Base-by-base conservation (phyloP, 2,329 filamentous ascomycete species). In the Aspergillus fructus region DNA sequence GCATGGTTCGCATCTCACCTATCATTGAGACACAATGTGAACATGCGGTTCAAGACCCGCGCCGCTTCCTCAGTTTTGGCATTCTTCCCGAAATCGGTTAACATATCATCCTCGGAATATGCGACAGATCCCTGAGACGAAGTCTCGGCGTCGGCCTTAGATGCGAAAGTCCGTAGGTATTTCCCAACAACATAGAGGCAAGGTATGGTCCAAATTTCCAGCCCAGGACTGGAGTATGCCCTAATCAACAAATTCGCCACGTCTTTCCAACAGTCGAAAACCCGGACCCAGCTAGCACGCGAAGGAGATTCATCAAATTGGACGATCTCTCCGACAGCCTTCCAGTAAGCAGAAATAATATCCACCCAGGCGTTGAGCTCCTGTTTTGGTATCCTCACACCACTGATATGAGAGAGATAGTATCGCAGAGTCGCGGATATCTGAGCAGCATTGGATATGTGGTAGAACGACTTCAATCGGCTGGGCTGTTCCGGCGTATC, bases 191-290 rank as follows among this genome's bases (percentile, higher is more conserved):
- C 83, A 70, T 97, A 97, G 40, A 99, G 81, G 69, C 90, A 93
- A 3, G 94, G 93, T 51, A 99, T 86, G 0, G 92, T 94, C 93
- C 94, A 99, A 33, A 91, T 88, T 63, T 91, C 87, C 66, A 97
- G 91, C 3, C 85, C 83, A 55, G 82, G 80, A 63, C 84, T 88
- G 37, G 87, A 88, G 71, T 97, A 97, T 33, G 91, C 92, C 64
- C 91, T 85, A 57, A 93, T 87, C 40, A 97, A 79, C 48, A 82
- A 80, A 61, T 89, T 89, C 46, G 89, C 85, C 60, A 97, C 71
- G 41, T 96, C 90, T 70, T 91, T 96, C 93, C 94, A 97, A 11
- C 87, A 79, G 60, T 92, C 89, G 69, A 96, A 99, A 0, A 93
- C 89, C 55, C 84, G 88, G n/a, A 83, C 83, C 87, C 90, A 96